These are phyloP conservation scores for Oryza longistaminata DNA, from an alignment of 176 grass and related monocot genomes.

Conservation along the genomic window DNA sequence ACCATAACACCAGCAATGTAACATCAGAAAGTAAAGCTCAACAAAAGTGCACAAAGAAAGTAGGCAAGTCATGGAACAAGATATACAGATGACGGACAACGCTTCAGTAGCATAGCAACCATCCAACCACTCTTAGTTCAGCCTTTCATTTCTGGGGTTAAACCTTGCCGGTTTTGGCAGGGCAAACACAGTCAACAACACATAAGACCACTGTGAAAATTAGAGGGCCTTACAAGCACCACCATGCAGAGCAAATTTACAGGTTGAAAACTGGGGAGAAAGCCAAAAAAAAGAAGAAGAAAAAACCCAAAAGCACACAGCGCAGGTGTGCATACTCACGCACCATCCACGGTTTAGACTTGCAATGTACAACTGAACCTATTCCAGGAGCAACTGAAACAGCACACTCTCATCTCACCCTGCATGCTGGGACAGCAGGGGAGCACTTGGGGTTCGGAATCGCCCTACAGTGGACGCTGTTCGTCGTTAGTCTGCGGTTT, in stretches of 20 bases:
- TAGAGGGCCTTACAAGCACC: constrained; percentile 64
- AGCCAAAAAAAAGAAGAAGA: background rate
- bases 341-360: constrained; percentile 33
- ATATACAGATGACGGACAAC: background rate
- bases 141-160: constrained; percentile 58
- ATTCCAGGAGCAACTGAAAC: constrained; percentile 41
- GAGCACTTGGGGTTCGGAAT: constrained; percentile 69
- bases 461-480: constrained; percentile 66
- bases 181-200: constrained; percentile 42
- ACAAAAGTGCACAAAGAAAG: background rate
- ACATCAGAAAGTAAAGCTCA: background rate
- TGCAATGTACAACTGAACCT: constrained; percentile 70
- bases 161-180: constrained; percentile 60
- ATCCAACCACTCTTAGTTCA: constrained; percentile 37
- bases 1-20: background rate
- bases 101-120: background rate
- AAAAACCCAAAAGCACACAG: constrained; percentile 31
- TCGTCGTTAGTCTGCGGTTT: constrained; percentile 50
- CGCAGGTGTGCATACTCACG: constrained; percentile 13
- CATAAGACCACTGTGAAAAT: constrained; percentile 63
- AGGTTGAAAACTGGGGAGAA: constrained; percentile 49
- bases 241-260: constrained; percentile 74
- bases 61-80: background rate
- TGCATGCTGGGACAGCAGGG: constrained; percentile 68
- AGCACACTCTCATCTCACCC: constrained; percentile 71